Conservation (phyloP, 1,139 yeast species). For the Yamadazyma buinensis region DNA sequence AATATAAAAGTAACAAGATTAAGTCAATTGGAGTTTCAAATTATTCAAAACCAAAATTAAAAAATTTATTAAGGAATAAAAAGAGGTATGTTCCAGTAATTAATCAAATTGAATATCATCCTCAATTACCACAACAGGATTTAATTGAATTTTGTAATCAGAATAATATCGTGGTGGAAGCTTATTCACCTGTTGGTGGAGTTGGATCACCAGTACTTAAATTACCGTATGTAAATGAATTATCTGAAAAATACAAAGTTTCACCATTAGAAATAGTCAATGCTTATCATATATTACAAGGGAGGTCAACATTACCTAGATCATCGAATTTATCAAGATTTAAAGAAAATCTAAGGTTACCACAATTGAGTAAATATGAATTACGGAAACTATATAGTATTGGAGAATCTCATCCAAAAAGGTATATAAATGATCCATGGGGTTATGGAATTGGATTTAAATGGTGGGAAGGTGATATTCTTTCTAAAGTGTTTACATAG, state of each 20-base stretch:
- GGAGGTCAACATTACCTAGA: slow-evolving; percentile 32
- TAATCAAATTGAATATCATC: slow-evolving; percentile 45
- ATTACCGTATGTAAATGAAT: slow-evolving; percentile 39
- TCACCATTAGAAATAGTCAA: slow-evolving; percentile 31
- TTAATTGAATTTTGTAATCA: slow-evolving; percentile 34
- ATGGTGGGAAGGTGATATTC: slow-evolving; percentile 32
- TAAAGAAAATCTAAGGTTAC: slow-evolving; percentile 26
- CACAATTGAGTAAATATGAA: slow-evolving; percentile 42
- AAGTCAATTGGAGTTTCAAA: slow-evolving; percentile 44
- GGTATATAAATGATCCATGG: slow-evolving; percentile 34
- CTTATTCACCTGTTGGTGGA: slow-evolving; percentile 75
- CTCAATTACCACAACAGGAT: slow-evolving; percentile 40
- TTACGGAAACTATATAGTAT: slow-evolving; percentile 35
- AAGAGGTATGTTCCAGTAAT: slow-evolving; percentile 30
- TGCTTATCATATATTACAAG: slow-evolving; percentile 36
- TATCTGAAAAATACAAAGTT: slow-evolving; percentile 29
- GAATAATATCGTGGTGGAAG: slow-evolving; percentile 52
- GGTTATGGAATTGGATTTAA: slow-evolving; percentile 35
- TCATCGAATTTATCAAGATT: slow-evolving; percentile 38
- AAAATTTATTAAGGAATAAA: slow-evolving; percentile 30
- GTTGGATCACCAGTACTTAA: slow-evolving; percentile 46
- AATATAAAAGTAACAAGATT: slow-evolving; percentile 25
- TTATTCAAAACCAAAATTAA: slow-evolving; percentile 32
- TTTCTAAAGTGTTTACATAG: slow-evolving; percentile 2
- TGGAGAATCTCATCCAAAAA: slow-evolving; percentile 41